phyloP scores from a whole-genome alignment of 1,139 yeast species.

The Chernovozyma sophiae-reginae region DNA sequence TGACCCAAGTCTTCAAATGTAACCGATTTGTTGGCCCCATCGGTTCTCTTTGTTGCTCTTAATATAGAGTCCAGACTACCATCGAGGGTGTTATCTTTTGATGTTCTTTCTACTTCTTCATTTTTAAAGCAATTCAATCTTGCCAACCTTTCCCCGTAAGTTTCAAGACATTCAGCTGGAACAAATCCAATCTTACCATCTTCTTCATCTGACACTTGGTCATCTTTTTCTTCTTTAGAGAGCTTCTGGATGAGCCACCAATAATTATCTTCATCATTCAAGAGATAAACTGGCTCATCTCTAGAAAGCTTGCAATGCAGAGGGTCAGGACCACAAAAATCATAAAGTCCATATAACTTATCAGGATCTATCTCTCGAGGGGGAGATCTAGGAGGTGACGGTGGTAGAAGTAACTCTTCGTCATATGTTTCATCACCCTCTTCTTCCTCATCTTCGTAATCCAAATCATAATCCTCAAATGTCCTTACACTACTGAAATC shows the following conservation, averaged over 20 bases:
- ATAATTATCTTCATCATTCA: conserved; percentile 88
- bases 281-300: conserved; percentile 77
- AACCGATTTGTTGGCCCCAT: conserved; percentile 29
- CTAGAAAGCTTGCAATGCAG: conserved; percentile 79
- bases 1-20: conserved; percentile 38
- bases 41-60: conserved; percentile 1
- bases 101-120: conserved; percentile 59
- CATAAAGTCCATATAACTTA: conserved; percentile 79
- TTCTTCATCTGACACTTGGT: conserved; percentile 28
- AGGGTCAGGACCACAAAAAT: conserved; percentile 89
- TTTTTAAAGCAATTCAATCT: conserved; percentile 89
- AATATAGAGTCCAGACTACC: conserved; percentile 1
- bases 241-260: conserved; percentile 92
- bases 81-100: neutral
- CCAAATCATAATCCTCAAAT: conserved; percentile 4
- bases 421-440: conserved; percentile 15
- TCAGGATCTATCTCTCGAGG: conserved; percentile 82
- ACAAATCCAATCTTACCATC: conserved; percentile 80
- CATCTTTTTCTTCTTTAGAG: conserved; percentile 29
- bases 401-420: conserved; percentile 16
- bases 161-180: conserved; percentile 93
- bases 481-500: no score
- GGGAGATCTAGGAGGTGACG: conserved; percentile 74
- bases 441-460: conserved; percentile 8
- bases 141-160: conserved; percentile 87